Evolutionary conservation across 1,284 basidiomycete genomes (phyloP), one percentile per base, ranked within the genome.

Genomic region (Wallemia mellicola): DNA sequence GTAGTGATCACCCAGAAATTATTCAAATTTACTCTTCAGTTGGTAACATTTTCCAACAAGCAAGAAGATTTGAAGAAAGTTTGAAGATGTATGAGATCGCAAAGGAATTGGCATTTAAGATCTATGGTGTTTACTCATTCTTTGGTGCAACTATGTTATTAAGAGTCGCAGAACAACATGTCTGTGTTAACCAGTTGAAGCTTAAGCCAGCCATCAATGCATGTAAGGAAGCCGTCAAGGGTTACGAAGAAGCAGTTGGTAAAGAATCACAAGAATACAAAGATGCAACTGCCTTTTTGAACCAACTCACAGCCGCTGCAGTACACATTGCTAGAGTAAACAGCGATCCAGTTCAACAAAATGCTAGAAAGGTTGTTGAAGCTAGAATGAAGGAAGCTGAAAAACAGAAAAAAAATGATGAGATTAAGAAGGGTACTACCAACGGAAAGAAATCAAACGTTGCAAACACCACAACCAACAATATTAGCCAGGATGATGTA

Each of bases 1-100:
- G 76, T 28, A 64, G 68, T 14, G 67, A 70, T 33, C 75, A 76
- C 67, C 74, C 75, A 1, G 72, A 74, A 63, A 67, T 71, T n/a
- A 48, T 48, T n/a, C 38, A 48, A 22, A 48, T 48, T n/a, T 48
- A 48, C 19, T 48, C 38, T 15, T 48, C 38, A 11, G 38, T 48
- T 22, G 38, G 38, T 3, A 48, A 48, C 38, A 48, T 48, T n/a
- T 48, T 48, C 38, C 38, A 48, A n/a, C 38, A 48, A 48, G 38
- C 38, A 5, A 48, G 38, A 48, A 48, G 38, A 48, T 48, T 48
- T 22, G 38, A 48, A n/a, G 38, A 48, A n/a, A 48, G 38, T 48
- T 22, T 48, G 14, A 48, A 48, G 38, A 48, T 48, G 38, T 48
- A 48, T 48, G 38, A 48, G 38, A 48, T 48, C 22, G 38, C 38